phyloP scores from a whole-genome alignment of 2,329 filamentous ascomycete species.

The Triangularia setosa region DNA sequence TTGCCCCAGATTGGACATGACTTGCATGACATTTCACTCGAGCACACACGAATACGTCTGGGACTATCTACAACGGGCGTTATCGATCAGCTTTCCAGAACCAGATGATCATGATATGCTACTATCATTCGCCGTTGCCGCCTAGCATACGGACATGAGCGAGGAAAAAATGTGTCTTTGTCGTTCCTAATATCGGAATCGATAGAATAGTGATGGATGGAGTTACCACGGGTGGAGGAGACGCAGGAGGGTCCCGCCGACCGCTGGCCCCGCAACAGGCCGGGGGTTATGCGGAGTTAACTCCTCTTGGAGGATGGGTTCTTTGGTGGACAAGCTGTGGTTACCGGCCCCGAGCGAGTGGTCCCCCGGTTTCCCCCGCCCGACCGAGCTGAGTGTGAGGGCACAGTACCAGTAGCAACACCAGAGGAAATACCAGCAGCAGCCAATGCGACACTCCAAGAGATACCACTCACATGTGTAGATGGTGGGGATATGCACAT shows the following conservation, averaged over 20 bases:
- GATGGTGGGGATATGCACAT: conserved; percentile 3
- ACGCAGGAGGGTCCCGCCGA: background rate
- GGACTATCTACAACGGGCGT: background rate
- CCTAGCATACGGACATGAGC: conserved; percentile 1
- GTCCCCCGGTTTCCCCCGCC: conserved; percentile 2
- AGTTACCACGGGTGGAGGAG: background rate
- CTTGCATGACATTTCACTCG: background rate
- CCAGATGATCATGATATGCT: background rate
- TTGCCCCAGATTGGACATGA: background rate
- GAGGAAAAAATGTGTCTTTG: background rate
- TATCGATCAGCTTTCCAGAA: background rate
- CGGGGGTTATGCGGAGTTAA: background rate
- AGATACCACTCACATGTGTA: background rate
- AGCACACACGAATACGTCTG: background rate
- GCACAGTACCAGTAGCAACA: background rate
- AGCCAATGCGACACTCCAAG: background rate
- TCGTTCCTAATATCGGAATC: background rate
- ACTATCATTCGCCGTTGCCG: background rate
- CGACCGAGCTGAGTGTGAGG: background rate
- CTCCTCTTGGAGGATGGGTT: background rate
- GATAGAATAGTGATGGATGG: background rate
- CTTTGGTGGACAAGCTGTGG: background rate
- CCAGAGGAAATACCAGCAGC: background rate
- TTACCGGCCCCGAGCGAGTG: conserved; percentile 6
- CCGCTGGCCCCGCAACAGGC: background rate